phyloP scores from a whole-genome alignment of 2,329 filamentous ascomycete species.

The Aspergillus sp. region DNA sequence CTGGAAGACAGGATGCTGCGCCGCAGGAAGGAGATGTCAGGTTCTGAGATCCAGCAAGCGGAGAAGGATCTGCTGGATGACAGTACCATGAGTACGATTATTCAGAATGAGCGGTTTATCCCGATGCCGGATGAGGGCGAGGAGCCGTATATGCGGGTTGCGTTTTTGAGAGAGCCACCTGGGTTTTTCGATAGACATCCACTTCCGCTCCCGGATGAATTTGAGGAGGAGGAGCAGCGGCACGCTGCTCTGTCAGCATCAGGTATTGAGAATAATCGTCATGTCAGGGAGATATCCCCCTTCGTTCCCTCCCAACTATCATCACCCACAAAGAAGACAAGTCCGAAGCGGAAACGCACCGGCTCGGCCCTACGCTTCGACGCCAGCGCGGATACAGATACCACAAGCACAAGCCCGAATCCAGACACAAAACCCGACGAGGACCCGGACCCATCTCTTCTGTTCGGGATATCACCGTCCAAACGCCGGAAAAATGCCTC shows the following conservation, averaged over 20 bases:
- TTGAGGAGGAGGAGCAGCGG: neutral
- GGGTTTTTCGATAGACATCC: slow-evolving; percentile 34
- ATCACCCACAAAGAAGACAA: neutral
- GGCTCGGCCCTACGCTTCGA: neutral
- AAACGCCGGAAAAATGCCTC: slow-evolving; percentile 7
- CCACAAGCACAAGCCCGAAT: neutral
- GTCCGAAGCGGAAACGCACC: slow-evolving; percentile 7
- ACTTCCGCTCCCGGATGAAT: slow-evolving; percentile 27
- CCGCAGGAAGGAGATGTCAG: slow-evolving; percentile 66
- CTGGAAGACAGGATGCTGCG: slow-evolving; percentile 79
- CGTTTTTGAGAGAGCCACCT: slow-evolving; percentile 20
- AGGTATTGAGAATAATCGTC: too few species aligned
- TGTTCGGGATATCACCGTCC: too few species aligned
- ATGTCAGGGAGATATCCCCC: too few species aligned
- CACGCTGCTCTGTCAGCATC: too few species aligned
- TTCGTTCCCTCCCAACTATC: neutral
- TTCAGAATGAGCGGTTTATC: slow-evolving; percentile 48
- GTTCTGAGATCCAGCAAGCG: slow-evolving; percentile 46
- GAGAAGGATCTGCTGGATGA: slow-evolving; percentile 54
- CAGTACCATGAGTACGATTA: slow-evolving; percentile 49
- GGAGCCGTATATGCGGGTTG: slow-evolving; percentile 10
- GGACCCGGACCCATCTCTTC: neutral
- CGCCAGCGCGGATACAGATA: neutral
- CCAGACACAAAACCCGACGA: slow-evolving; percentile 2
- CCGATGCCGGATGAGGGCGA: slow-evolving; percentile 28